phyloP scores from a whole-genome alignment of 148 eudicot species.

The Silene uniflora region DNA sequence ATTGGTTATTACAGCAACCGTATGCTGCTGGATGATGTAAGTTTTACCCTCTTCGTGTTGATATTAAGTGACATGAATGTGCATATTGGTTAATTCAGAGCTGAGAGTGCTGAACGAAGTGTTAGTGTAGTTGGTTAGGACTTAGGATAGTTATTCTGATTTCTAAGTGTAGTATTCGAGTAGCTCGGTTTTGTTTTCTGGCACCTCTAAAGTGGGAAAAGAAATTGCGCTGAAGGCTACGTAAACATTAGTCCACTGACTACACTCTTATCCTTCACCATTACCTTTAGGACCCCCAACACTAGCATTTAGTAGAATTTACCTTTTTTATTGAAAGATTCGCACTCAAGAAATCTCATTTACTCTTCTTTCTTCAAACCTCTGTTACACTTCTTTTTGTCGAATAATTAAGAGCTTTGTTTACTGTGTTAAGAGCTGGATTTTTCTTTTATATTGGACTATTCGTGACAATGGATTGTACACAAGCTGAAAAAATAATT shows the following conservation, averaged over 20 bases:
- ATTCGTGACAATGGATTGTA: not conserved
- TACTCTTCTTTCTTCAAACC: not conserved
- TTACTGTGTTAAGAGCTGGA: not conserved
- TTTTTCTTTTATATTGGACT: not conserved
- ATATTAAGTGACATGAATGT: not conserved
- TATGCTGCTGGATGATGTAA: constrained; percentile 99
- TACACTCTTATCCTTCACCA: not conserved
- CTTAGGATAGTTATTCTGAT: no score
- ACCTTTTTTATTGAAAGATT: not conserved
- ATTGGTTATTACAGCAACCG: constrained; percentile 75
- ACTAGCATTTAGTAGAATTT: not conserved
- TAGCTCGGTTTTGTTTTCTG: no score
- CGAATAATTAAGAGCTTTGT: not conserved
- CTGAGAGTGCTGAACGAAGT: no score
- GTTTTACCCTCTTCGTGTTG: constrained; percentile 23
- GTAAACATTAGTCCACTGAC: not conserved
- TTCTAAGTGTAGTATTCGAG: no score
- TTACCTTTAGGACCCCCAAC: not conserved
- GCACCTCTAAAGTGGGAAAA: not conserved
- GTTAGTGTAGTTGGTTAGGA: not conserved
- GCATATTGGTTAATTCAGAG: not conserved
- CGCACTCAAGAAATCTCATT: not conserved
- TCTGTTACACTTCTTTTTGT: not conserved
- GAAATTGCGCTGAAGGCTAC: not conserved
- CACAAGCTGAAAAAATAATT: not conserved